A percentile compares a stretch with the other conserved stretches of the same genome.
Evolutionary conservation across 2,329 filamentous ascomycete genomes (phyloP).

Genomic region (Diaporthe sp.): DNA sequence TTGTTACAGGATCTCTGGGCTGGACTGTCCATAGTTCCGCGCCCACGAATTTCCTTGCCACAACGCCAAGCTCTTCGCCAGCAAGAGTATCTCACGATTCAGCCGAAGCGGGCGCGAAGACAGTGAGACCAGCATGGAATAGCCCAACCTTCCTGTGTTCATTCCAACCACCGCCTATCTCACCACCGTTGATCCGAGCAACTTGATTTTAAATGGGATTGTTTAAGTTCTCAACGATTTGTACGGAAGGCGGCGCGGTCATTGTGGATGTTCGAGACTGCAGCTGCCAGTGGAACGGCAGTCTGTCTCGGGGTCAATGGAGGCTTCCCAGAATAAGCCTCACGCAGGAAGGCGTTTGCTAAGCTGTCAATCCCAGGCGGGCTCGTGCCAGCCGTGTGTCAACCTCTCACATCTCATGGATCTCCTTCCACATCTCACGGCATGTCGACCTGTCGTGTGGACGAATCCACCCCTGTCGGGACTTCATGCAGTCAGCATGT

Average conservation of each 20-base stretch:
- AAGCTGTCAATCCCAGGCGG: background rate
- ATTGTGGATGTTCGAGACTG: background rate
- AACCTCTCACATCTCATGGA: background rate
- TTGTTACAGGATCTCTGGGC: background rate
- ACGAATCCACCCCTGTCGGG: background rate
- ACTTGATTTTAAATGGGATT: background rate
- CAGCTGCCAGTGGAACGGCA: too few species aligned
- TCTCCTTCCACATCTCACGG: background rate
- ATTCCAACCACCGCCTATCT: background rate
- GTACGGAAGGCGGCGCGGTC: too few species aligned
- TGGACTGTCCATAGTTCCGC: background rate
- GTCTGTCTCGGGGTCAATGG: background rate
- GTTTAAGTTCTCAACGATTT: background rate
- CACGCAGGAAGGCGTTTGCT: background rate
- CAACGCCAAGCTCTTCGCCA: background rate
- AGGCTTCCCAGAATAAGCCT: background rate
- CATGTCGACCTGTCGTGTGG: background rate
- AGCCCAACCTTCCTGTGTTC: background rate
- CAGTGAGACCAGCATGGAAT: background rate
- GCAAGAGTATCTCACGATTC: background rate
- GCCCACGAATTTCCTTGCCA: background rate
- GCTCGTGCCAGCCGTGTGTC: background rate
- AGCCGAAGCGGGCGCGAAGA: background rate
- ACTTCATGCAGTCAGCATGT: constrained; percentile 24
- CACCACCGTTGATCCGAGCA: background rate